A percentile compares a stretch with the other conserved stretches of the same genome.
phyloP scores from a whole-genome alignment of 2,329 filamentous ascomycete species.

The Cladosporium sp. region DNA sequence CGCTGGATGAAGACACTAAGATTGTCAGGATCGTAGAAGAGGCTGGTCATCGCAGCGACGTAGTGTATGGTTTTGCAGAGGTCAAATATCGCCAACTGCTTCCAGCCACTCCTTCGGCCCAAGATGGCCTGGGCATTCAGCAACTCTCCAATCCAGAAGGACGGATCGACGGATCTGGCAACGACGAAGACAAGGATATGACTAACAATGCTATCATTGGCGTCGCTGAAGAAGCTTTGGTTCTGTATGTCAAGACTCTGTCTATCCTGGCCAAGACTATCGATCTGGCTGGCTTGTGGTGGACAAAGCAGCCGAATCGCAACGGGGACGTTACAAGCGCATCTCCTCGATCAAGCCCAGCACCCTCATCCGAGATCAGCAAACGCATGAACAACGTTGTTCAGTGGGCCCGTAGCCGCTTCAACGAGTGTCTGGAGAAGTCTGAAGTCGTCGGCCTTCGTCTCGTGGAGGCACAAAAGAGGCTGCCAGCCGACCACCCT shows the following conservation, averaged over 20 bases:
- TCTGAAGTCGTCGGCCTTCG: constrained; percentile 89
- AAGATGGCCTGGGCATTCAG: constrained; percentile 61
- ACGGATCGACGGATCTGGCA: constrained; percentile 47
- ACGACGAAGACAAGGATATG: constrained; percentile 66
- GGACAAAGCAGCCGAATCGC: constrained; percentile 49
- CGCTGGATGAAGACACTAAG: constrained; percentile 72
- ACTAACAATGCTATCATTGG: constrained; percentile 81
- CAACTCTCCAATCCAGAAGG: constrained; percentile 54
- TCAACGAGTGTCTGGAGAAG: constrained; percentile 97
- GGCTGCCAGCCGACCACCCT: constrained; percentile 78
- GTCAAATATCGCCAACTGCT: constrained; percentile 98
- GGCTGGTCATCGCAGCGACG: constrained; percentile 85
- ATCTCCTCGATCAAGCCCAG: constrained; percentile 16
- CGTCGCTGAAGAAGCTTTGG: constrained; percentile 88
- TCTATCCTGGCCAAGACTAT: constrained; percentile 88
- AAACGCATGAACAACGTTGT: constrained; percentile 83
- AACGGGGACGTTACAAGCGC: constrained; percentile 51
- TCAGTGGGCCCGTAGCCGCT: constrained; percentile 88
- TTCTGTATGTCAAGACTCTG: constrained; percentile 92
- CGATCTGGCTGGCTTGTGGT: constrained; percentile 92
- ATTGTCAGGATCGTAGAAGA: constrained; percentile 84
- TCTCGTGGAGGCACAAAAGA: constrained; percentile 78
- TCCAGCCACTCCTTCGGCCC: constrained; percentile 74
- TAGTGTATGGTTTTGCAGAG: constrained; percentile 95
- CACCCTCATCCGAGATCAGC: constrained; percentile 25